Evolutionary conservation across 208 protist species (phyloP).

Genomic region (Perkinsela sp.): DNA sequence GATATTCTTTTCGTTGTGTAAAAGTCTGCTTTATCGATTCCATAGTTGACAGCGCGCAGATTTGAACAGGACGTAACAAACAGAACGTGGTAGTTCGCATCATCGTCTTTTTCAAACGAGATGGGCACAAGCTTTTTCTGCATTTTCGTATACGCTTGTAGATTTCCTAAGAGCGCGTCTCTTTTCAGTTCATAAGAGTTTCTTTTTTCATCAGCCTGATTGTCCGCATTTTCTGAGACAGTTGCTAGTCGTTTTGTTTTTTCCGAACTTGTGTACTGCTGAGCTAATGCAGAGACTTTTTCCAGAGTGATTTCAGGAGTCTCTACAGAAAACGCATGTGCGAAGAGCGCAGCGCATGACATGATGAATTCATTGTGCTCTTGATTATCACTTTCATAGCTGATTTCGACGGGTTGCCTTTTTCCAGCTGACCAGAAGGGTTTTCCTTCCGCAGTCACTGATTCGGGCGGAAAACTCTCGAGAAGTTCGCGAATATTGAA

Average conservation of each 20-base stretch:
- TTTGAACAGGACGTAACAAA: conserved; percentile 72
- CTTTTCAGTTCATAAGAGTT: background rate
- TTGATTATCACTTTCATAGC: conserved; percentile 15
- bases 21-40: conserved; percentile 47
- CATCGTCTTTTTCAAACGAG: conserved; percentile 79
- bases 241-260: background rate
- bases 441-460: conserved; percentile 50
- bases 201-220: background rate
- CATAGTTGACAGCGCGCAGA: conserved; percentile 64
- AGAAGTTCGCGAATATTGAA: conserved; percentile 85
- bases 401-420: conserved; percentile 42
- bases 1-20: conserved; percentile 61
- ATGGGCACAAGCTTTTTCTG: conserved; percentile 12
- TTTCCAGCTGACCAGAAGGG: conserved; percentile 71
- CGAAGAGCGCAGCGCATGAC: conserved; percentile 32
- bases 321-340: conserved; percentile 20
- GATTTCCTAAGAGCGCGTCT: background rate
- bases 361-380: conserved; percentile 39
- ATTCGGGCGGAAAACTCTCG: conserved; percentile 86
- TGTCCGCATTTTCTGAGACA: background rate
- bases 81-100: conserved; percentile 64
- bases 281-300: conserved; percentile 16
- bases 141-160: background rate
- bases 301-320: conserved; percentile 8
- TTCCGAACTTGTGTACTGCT: background rate